These are phyloP conservation scores for Onygena corvina DNA, from an alignment of 2,329 filamentous ascomycete species.

Conservation along the genomic window DNA sequence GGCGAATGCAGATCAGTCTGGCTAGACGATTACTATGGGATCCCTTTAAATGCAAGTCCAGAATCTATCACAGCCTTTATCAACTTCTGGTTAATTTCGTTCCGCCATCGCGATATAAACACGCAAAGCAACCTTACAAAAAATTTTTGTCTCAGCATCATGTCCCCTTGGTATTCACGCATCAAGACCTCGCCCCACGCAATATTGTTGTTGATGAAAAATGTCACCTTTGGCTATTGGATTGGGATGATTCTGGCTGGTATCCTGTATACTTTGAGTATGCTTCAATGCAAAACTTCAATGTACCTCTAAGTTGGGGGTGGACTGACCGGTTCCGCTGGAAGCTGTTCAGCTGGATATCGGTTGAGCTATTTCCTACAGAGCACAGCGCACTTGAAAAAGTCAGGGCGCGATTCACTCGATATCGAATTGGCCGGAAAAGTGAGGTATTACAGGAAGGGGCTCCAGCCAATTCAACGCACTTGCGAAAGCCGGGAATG, in stretches of 20 bases:
- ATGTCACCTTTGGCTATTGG: constrained; percentile 12
- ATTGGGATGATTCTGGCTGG: constrained; percentile 11
- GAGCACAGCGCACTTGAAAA: constrained; percentile 8
- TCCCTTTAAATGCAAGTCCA: constrained; percentile 15
- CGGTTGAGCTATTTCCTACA: too few species aligned
- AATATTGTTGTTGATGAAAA: constrained; percentile 22
- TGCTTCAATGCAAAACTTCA: constrained; percentile 13
- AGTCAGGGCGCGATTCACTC: constrained; percentile 3
- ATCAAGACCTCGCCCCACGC: constrained; percentile 24
- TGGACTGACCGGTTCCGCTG: constrained; percentile 6
- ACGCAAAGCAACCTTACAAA: background rate
- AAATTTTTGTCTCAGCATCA: constrained; percentile 14
- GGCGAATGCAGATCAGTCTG: constrained; percentile 15
- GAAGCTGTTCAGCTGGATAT: constrained; percentile 11
- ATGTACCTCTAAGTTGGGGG: constrained; percentile 6
- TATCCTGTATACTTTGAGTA: constrained; percentile 14
- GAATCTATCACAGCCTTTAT: constrained; percentile 15
- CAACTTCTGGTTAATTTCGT: constrained; percentile 18
- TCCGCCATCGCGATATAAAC: background rate
- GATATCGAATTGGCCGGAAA: constrained; percentile 5
- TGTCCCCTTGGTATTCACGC: constrained; percentile 22
- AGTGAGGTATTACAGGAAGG: constrained; percentile 9
- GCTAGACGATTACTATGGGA: constrained; percentile 18
- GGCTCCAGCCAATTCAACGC: background rate
- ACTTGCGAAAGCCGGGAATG: constrained; percentile 10